Conservation (phyloP, 2,329 filamentous ascomycete genomes). For the Xenoacremonium recifei region DNA sequence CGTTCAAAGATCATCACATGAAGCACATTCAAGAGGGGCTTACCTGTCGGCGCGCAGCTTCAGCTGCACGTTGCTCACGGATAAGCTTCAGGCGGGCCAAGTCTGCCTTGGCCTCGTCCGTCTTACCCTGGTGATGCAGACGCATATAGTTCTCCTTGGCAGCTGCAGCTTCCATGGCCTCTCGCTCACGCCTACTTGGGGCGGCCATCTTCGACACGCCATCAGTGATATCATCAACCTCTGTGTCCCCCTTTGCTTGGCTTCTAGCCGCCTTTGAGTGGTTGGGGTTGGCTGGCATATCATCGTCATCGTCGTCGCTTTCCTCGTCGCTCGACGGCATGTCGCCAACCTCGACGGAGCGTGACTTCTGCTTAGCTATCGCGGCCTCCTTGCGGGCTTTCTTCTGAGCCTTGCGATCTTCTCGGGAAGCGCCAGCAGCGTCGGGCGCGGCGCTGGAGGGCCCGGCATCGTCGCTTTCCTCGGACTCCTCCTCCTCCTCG, state of each 20-base stretch:
- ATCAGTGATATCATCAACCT: constrained; percentile 47
- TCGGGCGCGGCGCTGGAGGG: constrained; percentile 35
- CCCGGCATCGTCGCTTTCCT: constrained; percentile 48
- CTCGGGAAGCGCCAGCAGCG: constrained; percentile 61
- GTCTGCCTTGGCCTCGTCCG: constrained; percentile 90
- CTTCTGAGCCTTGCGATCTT: constrained; percentile 82
- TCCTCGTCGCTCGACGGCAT: constrained; percentile 72
- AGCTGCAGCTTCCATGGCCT: constrained; percentile 82
- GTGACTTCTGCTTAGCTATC: constrained; percentile 70
- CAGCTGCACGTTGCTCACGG: constrained; percentile 80
- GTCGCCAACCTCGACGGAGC: constrained; percentile 77
- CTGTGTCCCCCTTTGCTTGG: constrained; percentile 41
- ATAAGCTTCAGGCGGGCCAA: constrained; percentile 79
- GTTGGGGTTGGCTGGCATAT: constrained; percentile 88
- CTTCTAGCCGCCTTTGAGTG: constrained; percentile 74
- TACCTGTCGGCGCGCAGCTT: constrained; percentile 79
- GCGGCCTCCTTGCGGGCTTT: constrained; percentile 92
- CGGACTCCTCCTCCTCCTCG: constrained; percentile 52
- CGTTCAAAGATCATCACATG: too few species aligned
- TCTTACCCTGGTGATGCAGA: constrained; percentile 91
- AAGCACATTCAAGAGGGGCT: constrained; percentile 3
- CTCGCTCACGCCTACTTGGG: constrained; percentile 54
- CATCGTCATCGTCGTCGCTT: constrained; percentile 56
- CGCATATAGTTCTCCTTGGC: constrained; percentile 90
- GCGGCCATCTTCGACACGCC: constrained; percentile 54